Percentiles rank a stretch among this genome's conserved stretches.
These are phyloP conservation scores for Yamadazyma atmosphaerica DNA, from an alignment of 1,139 yeast genomes.

Conservation along the genomic window DNA sequence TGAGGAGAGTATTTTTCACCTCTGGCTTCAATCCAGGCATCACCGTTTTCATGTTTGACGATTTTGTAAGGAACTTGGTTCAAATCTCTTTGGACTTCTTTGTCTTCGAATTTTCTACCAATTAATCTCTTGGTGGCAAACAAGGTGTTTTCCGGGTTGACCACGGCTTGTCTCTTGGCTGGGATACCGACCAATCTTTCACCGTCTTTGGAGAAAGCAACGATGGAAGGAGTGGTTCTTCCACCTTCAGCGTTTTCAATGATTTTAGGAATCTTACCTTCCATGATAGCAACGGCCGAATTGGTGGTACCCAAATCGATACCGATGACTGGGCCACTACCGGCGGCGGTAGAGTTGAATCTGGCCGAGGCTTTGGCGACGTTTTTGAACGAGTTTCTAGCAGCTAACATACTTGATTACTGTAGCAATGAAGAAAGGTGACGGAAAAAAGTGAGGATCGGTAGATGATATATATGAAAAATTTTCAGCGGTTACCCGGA, in stretches of 20 bases:
- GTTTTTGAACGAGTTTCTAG: slow-evolving; percentile 44
- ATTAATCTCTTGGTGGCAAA: slow-evolving; percentile 98
- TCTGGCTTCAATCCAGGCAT: slow-evolving; percentile 99
- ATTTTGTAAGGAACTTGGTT: slow-evolving; percentile 97
- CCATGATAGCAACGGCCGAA: slow-evolving; percentile 95
- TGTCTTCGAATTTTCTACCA: slow-evolving; percentile 96
- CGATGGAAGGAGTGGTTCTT: slow-evolving; percentile 98
- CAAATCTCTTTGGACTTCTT: slow-evolving; percentile 95
- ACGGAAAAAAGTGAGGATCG: slow-evolving; percentile 8
- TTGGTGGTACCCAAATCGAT: slow-evolving; percentile 99
- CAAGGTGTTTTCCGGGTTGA: slow-evolving; percentile 95
- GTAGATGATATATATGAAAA: slow-evolving; percentile 4
- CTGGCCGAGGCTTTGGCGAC: slow-evolving; percentile 50
- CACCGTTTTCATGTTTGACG: slow-evolving; percentile 94
- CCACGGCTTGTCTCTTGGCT: slow-evolving; percentile 98
- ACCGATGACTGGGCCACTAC: slow-evolving; percentile 86
- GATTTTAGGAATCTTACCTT: slow-evolving; percentile 91
- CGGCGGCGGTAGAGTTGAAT: slow-evolving; percentile 54
- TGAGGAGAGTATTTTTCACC: slow-evolving; percentile 89
- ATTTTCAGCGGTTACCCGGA: slow-evolving; percentile 25
- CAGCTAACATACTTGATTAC: slow-evolving; percentile 38
- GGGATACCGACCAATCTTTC: slow-evolving; percentile 96
- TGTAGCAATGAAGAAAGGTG: background rate
- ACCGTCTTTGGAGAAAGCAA: slow-evolving; percentile 91
- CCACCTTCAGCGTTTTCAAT: slow-evolving; percentile 99